These are phyloP conservation scores for Dicorynia guianensis DNA, from an alignment of 306 rosid genomes.

Conservation along the genomic window DNA sequence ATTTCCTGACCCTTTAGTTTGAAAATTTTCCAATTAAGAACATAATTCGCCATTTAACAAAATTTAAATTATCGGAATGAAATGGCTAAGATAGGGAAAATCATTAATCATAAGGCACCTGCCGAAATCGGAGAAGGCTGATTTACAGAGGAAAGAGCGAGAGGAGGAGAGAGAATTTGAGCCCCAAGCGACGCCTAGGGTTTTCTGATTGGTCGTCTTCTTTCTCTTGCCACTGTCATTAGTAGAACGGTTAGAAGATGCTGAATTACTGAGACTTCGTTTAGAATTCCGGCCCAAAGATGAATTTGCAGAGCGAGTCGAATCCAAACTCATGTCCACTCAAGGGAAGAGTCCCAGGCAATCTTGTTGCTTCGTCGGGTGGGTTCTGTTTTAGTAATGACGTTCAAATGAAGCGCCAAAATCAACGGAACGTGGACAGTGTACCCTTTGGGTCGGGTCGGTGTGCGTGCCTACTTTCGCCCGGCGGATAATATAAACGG, in stretches of 20 bases:
- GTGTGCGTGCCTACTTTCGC: no score
- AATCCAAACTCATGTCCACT: slow-evolving; percentile 57
- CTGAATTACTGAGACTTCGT: slow-evolving; percentile 54
- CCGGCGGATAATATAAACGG: no score
- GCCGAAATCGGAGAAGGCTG: slow-evolving; percentile 75
- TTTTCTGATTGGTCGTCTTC: slow-evolving; percentile 63
- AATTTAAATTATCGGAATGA: neutral
- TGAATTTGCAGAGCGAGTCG: slow-evolving; percentile 63
- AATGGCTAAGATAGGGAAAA: neutral
- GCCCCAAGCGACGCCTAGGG: slow-evolving; percentile 88
- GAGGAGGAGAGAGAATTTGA: slow-evolving; percentile 67
- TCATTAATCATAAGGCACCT: slow-evolving; percentile 46
- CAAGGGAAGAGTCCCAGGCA: slow-evolving; percentile 31
- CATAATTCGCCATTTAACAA: neutral
- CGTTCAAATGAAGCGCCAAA: slow-evolving; percentile 60
- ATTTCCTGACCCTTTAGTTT: neutral
- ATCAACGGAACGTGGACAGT: neutral
- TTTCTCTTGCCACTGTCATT: slow-evolving; percentile 39
- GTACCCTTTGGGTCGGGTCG: no score
- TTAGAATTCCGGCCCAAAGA: slow-evolving; percentile 58
- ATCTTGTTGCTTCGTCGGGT: neutral
- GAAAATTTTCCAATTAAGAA: neutral
- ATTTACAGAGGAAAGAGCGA: slow-evolving; percentile 60
- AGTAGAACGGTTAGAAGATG: slow-evolving; percentile 52
- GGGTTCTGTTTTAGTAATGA: neutral